phyloP scores from a whole-genome alignment of 192 early-diverging fungal genomes.

The Bifiguratus adelaidae region DNA sequence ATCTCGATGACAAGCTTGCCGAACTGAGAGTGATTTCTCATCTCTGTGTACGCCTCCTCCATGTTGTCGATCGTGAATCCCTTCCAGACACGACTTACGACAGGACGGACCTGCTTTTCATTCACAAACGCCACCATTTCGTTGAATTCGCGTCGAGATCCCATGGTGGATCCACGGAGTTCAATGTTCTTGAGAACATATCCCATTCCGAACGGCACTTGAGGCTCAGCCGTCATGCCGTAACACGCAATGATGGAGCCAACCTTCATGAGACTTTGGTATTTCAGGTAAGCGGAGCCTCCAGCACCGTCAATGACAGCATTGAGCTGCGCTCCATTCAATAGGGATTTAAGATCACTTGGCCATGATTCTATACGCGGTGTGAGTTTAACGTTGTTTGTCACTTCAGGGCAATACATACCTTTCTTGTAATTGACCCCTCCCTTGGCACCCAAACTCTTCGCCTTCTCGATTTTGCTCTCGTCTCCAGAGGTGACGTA shows the following conservation, averaged over 20 bases:
- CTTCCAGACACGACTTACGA: constrained; percentile 39
- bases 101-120: constrained; percentile 41
- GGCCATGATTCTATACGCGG: constrained; percentile 26
- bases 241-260: constrained; percentile 50
- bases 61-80: constrained; percentile 21
- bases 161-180: constrained; percentile 53
- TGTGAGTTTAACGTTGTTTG: neutral
- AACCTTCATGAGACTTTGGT: constrained; percentile 24
- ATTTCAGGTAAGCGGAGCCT: constrained; percentile 29
- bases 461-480: constrained; percentile 49
- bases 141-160: constrained; percentile 45
- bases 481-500: constrained; percentile 56
- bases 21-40: constrained; percentile 17
- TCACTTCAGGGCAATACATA: constrained; percentile 13
- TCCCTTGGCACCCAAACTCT: constrained; percentile 50
- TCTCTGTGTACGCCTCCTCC: constrained; percentile 10
- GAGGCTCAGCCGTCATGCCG: constrained; percentile 41
- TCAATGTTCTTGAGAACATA: constrained; percentile 50
- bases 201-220: constrained; percentile 28
- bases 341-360: constrained; percentile 24
- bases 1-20: constrained; percentile 24
- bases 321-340: constrained; percentile 22
- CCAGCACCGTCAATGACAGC: constrained; percentile 59
- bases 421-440: constrained; percentile 60
- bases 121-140: constrained; percentile 50